phyloP scores from a whole-genome alignment of 192 early-diverging fungal species.

The Paraglomus brasilianum region DNA sequence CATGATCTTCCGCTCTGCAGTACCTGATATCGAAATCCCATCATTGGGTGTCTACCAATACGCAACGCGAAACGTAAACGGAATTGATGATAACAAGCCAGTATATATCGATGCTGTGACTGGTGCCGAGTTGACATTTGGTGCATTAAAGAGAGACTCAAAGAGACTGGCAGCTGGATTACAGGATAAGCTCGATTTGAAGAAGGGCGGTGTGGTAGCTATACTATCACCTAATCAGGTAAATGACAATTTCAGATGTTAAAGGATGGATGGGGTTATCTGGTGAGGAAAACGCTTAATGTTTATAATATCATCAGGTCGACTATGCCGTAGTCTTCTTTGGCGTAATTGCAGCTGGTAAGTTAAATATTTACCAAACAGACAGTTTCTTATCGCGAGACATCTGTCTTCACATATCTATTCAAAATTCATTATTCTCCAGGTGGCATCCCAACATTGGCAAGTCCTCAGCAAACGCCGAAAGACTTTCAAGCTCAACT shows the following conservation, averaged over 20 bases:
- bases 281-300: too few species aligned
- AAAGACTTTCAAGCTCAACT: constrained; percentile 78
- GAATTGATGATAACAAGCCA: constrained; percentile 37
- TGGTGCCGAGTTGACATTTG: constrained; percentile 39
- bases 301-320: constrained; percentile 15
- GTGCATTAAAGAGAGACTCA: constrained; percentile 39
- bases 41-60: constrained; percentile 45
- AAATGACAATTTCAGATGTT: too few species aligned
- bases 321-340: constrained; percentile 38
- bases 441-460: constrained; percentile 70
- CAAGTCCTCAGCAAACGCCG: constrained; percentile 78
- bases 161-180: constrained; percentile 49
- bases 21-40: constrained; percentile 42
- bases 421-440: constrained; percentile 5
- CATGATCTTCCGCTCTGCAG: constrained; percentile 41
- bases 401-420: constrained; percentile 32
- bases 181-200: constrained; percentile 51
- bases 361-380: not conserved
- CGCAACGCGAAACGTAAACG: constrained; percentile 40
- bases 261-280: not conserved
- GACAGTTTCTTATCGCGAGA: not conserved
- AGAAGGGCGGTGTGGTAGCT: constrained; percentile 68
- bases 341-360: constrained; percentile 43
- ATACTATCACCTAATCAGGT: constrained; percentile 72
- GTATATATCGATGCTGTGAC: constrained; percentile 47